Evolutionary conservation across 75 land plant species (phyloP).

Genomic region (Pinus albicaulis): DNA sequence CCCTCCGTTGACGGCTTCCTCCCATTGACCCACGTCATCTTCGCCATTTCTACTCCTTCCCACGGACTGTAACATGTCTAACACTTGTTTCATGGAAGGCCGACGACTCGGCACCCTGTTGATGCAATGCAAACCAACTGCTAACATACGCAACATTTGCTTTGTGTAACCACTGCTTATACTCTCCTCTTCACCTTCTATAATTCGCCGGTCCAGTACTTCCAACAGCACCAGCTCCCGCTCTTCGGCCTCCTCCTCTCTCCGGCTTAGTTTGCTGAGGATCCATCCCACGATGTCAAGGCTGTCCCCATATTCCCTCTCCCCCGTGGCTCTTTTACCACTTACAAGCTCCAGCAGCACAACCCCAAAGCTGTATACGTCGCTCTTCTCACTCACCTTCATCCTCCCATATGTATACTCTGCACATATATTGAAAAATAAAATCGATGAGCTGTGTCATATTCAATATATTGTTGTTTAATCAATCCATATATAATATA

Average conservation of each 20-base stretch:
- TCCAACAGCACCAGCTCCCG: not conserved
- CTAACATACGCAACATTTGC: not conserved
- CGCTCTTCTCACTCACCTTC: not conserved
- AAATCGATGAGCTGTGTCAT: not conserved
- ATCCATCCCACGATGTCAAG: not conserved
- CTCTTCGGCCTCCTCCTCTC: too few relatives aligned
- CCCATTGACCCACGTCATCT: too few relatives aligned
- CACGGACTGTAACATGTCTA: not conserved
- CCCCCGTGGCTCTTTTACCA: slow-evolving; percentile 11
- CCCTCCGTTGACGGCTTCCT: too few relatives aligned
- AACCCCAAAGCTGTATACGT: too few relatives aligned
- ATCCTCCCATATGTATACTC: slow-evolving; percentile 13
- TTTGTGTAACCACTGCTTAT: slow-evolving; percentile 14
- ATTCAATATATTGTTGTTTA: too few relatives aligned
- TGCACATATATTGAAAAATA: not conserved
- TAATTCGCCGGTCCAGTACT: not conserved
- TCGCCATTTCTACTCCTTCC: too few relatives aligned
- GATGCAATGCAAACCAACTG: slow-evolving; percentile 28
- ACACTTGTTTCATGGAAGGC: slow-evolving; percentile 22
- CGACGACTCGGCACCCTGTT: slow-evolving; percentile 11
- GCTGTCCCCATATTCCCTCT: slow-evolving; percentile 5
- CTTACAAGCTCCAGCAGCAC: slow-evolving; percentile 21
- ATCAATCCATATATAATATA: not conserved
- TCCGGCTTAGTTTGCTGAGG: not conserved
- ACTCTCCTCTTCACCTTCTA: slow-evolving; percentile 11